Conservation (phyloP, 2,329 filamentous ascomycete species). For the Cladosporium oxysporum region DNA sequence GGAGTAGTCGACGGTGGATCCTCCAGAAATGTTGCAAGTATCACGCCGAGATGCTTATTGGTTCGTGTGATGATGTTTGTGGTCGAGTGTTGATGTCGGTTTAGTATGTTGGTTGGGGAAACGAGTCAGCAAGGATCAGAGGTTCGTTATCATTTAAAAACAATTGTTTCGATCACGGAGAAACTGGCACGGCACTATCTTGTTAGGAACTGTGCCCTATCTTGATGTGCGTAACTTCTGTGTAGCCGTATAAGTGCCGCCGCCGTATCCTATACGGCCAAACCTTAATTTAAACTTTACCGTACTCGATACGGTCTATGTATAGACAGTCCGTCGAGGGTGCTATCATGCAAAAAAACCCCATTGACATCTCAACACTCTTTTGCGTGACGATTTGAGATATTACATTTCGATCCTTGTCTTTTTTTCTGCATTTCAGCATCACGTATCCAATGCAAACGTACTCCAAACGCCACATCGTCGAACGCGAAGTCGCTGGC, state of each 20-base stretch:
- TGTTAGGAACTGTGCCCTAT: neutral
- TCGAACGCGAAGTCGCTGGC: neutral
- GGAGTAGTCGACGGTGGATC: neutral
- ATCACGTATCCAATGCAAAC: neutral
- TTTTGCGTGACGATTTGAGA: neutral
- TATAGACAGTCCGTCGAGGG: neutral
- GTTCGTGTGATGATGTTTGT: neutral
- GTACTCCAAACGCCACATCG: neutral
- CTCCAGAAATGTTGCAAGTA: neutral
- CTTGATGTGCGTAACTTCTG: neutral
- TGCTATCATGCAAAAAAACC: neutral
- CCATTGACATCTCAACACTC: neutral
- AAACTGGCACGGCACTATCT: neutral
- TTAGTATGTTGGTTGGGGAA: neutral
- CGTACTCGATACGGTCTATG: neutral
- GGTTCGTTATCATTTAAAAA: neutral
- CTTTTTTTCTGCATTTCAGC: neutral
- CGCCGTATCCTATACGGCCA: constrained; percentile 1
- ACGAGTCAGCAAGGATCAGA: neutral
- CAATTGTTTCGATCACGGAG: neutral
- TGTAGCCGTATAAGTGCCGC: neutral
- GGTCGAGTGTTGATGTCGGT: neutral
- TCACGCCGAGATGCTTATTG: neutral
- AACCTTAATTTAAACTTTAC: neutral
- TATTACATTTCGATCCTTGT: neutral